Evolutionary conservation across 768 basidiomycete genomes (phyloP), one percentile per base, ranked within the genome.

Genomic region (Serpula lacrymans): DNA sequence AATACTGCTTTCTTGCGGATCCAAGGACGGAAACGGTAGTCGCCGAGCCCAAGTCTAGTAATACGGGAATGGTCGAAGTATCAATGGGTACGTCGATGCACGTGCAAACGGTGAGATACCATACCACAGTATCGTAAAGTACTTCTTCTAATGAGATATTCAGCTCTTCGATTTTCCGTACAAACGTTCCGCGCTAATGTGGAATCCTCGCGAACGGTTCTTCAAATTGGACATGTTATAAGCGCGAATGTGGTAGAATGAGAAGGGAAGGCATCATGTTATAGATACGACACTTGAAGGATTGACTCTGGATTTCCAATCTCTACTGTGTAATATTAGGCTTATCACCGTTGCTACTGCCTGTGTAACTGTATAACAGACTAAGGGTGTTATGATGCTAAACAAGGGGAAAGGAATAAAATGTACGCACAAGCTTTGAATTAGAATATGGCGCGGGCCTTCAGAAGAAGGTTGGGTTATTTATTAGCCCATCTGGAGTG

Each of bases 1-100:
- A 75, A 47, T 69, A 63, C 42, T 48, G 62, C 27, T 73, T 76
- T 54, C 60, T 75, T 5, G 57, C 57, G 0, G 74, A 75, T 20
- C 58, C 67, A 1, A 58, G 74, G 29, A 69, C 71, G 1, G 50
- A 63, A 14, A 54, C 63, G 29, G 63, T 72, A 23, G 50, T 69
- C 24, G 70, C 67, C 23, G 74, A 76, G 45, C 74, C 73, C 0
- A 64, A 55, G 41, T 53, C 55, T 3, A 48, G 55, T 2, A 73
- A 52, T 54, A 48, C 37, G 14, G 48, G 37, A 14, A 50, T 55
- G 18, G 45, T 70, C 60, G 67, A 50, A n/a, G 25, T 55, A 17
- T 24, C 28, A 9, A 11, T 48, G 4, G 41, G 39, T 27, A 18
- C 54, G 9, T 36, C 43, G 30, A 55, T 55, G 55, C 55, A 55